Conservation (phyloP, 768 basidiomycete genomes). For the Hydnum rufescens region DNA sequence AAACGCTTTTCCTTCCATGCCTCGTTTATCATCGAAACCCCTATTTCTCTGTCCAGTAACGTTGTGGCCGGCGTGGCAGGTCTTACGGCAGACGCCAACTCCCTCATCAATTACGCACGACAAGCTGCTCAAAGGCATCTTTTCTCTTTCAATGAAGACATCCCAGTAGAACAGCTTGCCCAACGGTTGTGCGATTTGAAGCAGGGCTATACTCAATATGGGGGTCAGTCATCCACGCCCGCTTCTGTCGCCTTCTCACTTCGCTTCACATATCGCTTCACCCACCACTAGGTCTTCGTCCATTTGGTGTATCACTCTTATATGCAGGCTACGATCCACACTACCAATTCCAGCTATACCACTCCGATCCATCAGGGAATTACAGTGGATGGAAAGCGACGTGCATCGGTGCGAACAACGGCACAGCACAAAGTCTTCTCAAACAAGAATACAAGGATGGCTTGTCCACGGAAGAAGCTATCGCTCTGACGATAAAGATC, state of each 20-base stretch:
- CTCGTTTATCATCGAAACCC: background rate
- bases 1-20: background rate
- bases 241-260: background rate
- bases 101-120: slow-evolving; percentile 85
- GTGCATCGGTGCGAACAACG: slow-evolving; percentile 96
- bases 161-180: slow-evolving; percentile 89
- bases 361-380: slow-evolving; percentile 95
- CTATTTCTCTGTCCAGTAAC: slow-evolving; percentile 35
- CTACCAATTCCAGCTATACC: slow-evolving; percentile 92
- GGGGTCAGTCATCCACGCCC: slow-evolving; percentile 35
- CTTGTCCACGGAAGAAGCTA: slow-evolving; percentile 74
- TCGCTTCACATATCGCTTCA: background rate
- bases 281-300: slow-evolving; percentile 90
- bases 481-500: slow-evolving; percentile 75
- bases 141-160: slow-evolving; percentile 85
- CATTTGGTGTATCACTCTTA: slow-evolving; percentile 91
- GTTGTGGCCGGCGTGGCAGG: slow-evolving; percentile 91
- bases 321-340: slow-evolving; percentile 96
- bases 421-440: slow-evolving; percentile 81
- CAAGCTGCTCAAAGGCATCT: slow-evolving; percentile 80
- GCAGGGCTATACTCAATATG: slow-evolving; percentile 95
- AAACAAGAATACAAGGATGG: slow-evolving; percentile 99
- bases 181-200: slow-evolving; percentile 92
- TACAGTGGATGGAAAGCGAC: slow-evolving; percentile 98
- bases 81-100: slow-evolving; percentile 92